Evolutionary conservation across 1,139 yeast genomes (phyloP), one percentile per base, ranked within the genome.

Genomic region (Candida gigantensis): DNA sequence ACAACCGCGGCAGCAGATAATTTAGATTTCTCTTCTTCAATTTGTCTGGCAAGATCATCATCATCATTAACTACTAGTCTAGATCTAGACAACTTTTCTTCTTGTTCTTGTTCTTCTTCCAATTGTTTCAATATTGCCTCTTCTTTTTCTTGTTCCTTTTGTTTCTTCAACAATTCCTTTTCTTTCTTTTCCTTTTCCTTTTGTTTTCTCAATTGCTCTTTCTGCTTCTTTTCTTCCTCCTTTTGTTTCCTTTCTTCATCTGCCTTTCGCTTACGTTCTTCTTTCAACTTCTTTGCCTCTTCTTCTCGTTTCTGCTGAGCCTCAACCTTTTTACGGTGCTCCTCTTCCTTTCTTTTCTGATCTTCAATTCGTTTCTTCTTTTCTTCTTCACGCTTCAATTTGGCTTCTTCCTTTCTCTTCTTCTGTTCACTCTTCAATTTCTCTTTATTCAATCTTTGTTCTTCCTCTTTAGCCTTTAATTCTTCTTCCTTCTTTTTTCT

Each of bases 401-500:
- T 57, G 12, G 73, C 72, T 36, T 73, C 81, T 43, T 78, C 85
- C 44, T 67, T 68, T 32, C 62, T 58, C 13, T 67, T 62, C 38
- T 57, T 59, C 45, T 71, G 77, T 31, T 70, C 74, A 2, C 70
- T 70, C 46, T 70, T 67, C 28, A 65, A 48, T 12, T 58, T 63
- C 36, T 69, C 76, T 40, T 61, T 68, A 35, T 58, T 62, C 33
- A 50, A 47, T 30, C 50, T 58, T 20, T 52, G 44, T 39, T 66
- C 72, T 32, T 63, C 70, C 28, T 64, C 72, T 40, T 57, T 63
- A n/a, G 53, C 54, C 35, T 45, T 47, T 35, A 58, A 58, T 37
- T 80, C 87, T 31, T 75, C 83, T 50, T 81, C 88, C 45, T 74
- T 74, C 41, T 68, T 68, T 34, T 66, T 68, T 35, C 77, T 70